Conservation (phyloP, 176 grass and related monocot species). For the Coix lacrymajobi region DNA sequence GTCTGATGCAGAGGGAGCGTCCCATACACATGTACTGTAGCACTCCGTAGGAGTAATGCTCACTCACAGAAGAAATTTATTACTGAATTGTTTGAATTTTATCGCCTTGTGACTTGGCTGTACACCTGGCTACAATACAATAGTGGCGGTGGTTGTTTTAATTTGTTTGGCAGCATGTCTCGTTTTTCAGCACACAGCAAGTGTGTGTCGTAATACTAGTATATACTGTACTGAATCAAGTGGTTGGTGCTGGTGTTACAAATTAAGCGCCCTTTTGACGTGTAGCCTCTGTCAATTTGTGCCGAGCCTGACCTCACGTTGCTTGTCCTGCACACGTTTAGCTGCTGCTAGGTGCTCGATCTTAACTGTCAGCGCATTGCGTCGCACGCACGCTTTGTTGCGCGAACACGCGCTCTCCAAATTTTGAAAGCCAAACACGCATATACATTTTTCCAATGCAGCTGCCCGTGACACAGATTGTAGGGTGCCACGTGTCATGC, state of each 20-base stretch:
- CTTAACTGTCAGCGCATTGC: neutral
- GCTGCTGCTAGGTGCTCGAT: rapidly evolving
- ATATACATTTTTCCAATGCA: too few species aligned
- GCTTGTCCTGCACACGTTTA: too few species aligned
- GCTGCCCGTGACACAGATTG: too few species aligned
- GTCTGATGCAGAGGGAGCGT: neutral
- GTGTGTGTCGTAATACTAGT: too few species aligned
- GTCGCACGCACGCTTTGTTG: neutral
- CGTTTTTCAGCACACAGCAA: slow-evolving; percentile 23
- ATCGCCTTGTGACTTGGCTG: neutral
- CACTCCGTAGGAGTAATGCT: neutral
- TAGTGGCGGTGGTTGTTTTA: neutral
- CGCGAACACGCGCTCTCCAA: too few species aligned
- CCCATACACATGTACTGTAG: neutral
- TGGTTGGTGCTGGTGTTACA: neutral
- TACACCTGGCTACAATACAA: neutral
- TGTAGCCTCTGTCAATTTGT: slow-evolving; percentile 16
- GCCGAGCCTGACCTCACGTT: neutral
- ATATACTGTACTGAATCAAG: neutral
- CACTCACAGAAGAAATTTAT: neutral
- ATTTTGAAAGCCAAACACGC: neutral
- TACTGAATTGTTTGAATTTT: slow-evolving; percentile 8
- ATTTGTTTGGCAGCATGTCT: slow-evolving; percentile 4
- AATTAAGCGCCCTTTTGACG: slow-evolving; percentile 14
- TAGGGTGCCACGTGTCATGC: too few species aligned